A percentile compares a stretch with the other conserved stretches of the same genome.
Evolutionary conservation across 768 basidiomycete genomes (phyloP).

Genomic region (Wakefieldia striispora): DNA sequence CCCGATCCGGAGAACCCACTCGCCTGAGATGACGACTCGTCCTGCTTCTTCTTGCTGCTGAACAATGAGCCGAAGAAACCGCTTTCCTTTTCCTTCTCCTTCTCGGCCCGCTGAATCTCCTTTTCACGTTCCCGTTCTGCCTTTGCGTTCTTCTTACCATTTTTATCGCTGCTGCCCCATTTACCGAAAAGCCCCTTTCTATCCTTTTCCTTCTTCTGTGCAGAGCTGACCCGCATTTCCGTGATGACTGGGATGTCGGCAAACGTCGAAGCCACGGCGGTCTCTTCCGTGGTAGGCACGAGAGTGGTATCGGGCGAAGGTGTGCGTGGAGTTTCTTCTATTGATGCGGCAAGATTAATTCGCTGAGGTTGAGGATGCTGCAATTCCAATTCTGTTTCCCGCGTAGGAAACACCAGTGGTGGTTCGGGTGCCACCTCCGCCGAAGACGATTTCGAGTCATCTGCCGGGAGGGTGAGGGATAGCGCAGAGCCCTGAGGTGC

Average conservation of each 20-base stretch:
- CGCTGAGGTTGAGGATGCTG: slow-evolving; percentile 71
- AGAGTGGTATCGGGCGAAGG: slow-evolving; percentile 54
- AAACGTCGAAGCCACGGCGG: slow-evolving; percentile 25
- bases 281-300: slow-evolving; percentile 24
- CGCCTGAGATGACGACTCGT: slow-evolving; percentile 51
- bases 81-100: slow-evolving; percentile 56
- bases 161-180: slow-evolving; percentile 60
- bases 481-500: slow-evolving; percentile 19
- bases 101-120: slow-evolving; percentile 46
- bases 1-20: slow-evolving; percentile 48
- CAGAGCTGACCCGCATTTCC: slow-evolving; percentile 26
- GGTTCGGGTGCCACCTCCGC: slow-evolving; percentile 17
- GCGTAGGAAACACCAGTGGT: slow-evolving; percentile 34
- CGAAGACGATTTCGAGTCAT: slow-evolving; percentile 8
- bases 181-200: slow-evolving; percentile 67
- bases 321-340: slow-evolving; percentile 46
- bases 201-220: slow-evolving; percentile 65
- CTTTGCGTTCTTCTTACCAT: slow-evolving; percentile 53
- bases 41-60: slow-evolving; percentile 82
- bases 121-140: slow-evolving; percentile 45
- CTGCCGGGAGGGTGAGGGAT: slow-evolving; percentile 24
- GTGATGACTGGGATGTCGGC: slow-evolving; percentile 16
- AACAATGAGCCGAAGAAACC: slow-evolving; percentile 94
- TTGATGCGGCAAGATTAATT: slow-evolving; percentile 30
- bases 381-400: slow-evolving; percentile 47